Base-by-base conservation (phyloP, 139 green algal genomes). In the Edaphochlamys debaryana region DNA sequence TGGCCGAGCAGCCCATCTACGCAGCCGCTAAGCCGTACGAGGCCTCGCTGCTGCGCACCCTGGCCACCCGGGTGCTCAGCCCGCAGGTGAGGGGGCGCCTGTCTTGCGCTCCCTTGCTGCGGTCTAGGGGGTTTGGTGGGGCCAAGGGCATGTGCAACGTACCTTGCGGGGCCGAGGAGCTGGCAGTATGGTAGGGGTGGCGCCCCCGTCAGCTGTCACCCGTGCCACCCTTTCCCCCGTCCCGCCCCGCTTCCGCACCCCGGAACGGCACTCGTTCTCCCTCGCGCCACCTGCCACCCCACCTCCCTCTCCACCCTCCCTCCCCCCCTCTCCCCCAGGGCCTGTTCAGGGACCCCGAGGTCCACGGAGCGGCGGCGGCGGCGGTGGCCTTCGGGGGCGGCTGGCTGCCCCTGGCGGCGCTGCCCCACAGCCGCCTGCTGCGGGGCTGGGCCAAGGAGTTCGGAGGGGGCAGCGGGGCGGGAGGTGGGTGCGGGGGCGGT, bases 401-500 rank as follows among this genome's bases (percentile, higher is more conserved):
- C 23, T 73, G 45, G 63, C 76, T 82, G 76, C 76, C 76, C 8
- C 76, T 82, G 63, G 45, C 62, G 20, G 76, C 63, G 3, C 60
- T 82, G 76, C 22, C 42, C 32, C 76, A 82, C 64, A 82, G 76
- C 76, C 62, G 76, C 34, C 19, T 66, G 23, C 76, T 82, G 76
- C 41, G 76, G 0, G 76, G 76, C 23, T 82, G 76, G 76, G 62
- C 76, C 41, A 74, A 73, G 34, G 76, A 82, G 76, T 73, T 74
- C 63, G 76, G 76, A 11, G 11, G 60, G 60, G 1, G 60, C 60
- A 13, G 60, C 58, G 27, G 27, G 27, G 58, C 25, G 22, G 58
- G 4, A 13, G 54, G 19, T 32, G 54, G 20, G 30, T 6, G 29
- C 27, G 58, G 29, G 29, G 58, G 58, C 4, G 58, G 29, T 29